phyloP scores from a whole-genome alignment of 2,329 filamentous ascomycete genomes.

The Nigrospora oryzae region DNA sequence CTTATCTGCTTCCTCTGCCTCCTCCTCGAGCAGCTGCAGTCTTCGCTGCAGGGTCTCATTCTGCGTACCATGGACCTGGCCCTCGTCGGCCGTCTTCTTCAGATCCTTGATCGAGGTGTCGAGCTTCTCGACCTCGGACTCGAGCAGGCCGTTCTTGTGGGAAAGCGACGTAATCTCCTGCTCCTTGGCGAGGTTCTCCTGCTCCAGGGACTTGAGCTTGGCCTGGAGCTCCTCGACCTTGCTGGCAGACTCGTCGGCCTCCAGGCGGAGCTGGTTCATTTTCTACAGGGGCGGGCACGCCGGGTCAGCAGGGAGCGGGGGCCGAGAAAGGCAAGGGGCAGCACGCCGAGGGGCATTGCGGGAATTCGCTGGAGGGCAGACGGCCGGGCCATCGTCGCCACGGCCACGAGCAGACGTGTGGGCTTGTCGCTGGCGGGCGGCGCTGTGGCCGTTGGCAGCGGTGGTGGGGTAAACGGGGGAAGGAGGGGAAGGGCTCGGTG shows the following conservation, averaged over 20 bases:
- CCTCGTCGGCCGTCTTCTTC: slow-evolving; percentile 80
- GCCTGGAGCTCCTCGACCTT: slow-evolving; percentile 81
- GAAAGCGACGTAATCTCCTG: slow-evolving; percentile 94
- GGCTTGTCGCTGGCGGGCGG: not conserved
- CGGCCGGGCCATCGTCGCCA: too few relatives aligned
- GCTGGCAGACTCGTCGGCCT: slow-evolving; percentile 76
- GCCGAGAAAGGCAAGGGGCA: too few relatives aligned
- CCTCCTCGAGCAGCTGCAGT: slow-evolving; percentile 93
- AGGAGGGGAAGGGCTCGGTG: slow-evolving; percentile 8
- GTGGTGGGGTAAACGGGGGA: slow-evolving; percentile 22
- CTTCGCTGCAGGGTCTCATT: slow-evolving; percentile 88
- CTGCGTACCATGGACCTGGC: slow-evolving; percentile 74
- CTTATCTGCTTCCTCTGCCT: slow-evolving; percentile 94
- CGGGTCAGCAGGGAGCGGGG: too few relatives aligned
- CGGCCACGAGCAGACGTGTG: too few relatives aligned
- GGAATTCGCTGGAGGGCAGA: too few relatives aligned
- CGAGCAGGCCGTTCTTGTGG: slow-evolving; percentile 91
- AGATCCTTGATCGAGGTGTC: slow-evolving; percentile 75
- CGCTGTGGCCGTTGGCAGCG: slow-evolving; percentile 8
- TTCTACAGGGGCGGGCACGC: slow-evolving; percentile 45
- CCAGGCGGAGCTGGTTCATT: slow-evolving; percentile 89
- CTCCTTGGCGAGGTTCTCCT: slow-evolving; percentile 94
- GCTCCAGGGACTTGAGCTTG: slow-evolving; percentile 84
- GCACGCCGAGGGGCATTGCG: too few relatives aligned
- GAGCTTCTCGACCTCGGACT: slow-evolving; percentile 86